Evolutionary conservation across 352 stramenopile species (phyloP), one percentile per base, ranked within the genome.

Genomic region (Phytophthora colocasiae): DNA sequence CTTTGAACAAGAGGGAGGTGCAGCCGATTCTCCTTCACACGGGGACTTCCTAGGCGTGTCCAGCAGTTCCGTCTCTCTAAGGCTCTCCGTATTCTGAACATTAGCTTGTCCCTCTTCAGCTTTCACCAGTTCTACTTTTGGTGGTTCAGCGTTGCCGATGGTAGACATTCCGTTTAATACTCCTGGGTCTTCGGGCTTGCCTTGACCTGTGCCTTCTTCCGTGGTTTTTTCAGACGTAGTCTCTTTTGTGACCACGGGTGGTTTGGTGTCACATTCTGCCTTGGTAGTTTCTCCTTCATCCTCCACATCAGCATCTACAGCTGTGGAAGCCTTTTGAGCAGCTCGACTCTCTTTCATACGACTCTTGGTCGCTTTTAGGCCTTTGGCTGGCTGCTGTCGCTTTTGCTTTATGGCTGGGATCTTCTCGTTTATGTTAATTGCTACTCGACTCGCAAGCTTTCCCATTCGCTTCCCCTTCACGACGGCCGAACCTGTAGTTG

Each of bases 261-360:
- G 17, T 22, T 47, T 19, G 14, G 9, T 50, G 19, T 17, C 40
- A 19, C 9, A 14, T 43, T 53, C 29, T 11, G 17, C 3, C 19
- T 55, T 58, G 12, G 36, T 39, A 1, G 15, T 31, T 19, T 46
- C 41, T 11, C 26, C 39, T n/a, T 63, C 36, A 32, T 63, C 53
- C 19, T 70, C 60, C 2, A 61, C 34, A 55, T 63, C 48, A 57
- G 55, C 49, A 12, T 70, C 54, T 12, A 14, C 31, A 11, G 53
- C 45, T 7, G n/a, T 5, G 31, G 46, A 47, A 31, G 6, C 36
- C 4, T 43, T 57, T 40, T 45, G 44, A 10, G 17, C 22, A 32
- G 39, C 54, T 58, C 29, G 52, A 31, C 49, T 31, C 39, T 17
- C 50, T 4, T 51, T 57, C 36, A 58, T 47, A 24, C 39, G 44